A percentile compares a stretch with the other conserved stretches of the same genome.
phyloP scores from a whole-genome alignment of 305 asterid species.

The Fraxinus platypoda region DNA sequence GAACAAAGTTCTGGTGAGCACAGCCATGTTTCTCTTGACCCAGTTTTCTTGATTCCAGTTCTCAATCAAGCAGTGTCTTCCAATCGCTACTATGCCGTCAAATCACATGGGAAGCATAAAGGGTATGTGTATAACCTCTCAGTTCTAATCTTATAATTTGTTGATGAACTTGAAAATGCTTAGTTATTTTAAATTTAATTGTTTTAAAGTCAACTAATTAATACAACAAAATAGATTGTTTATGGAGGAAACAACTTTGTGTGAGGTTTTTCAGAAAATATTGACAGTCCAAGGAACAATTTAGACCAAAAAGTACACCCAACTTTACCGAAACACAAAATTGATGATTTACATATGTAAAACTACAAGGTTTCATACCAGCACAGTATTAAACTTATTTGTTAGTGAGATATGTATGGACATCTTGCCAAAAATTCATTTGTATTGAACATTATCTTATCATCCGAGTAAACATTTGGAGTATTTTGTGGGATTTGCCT shows the following conservation, averaged over 20 bases:
- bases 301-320: too few species aligned
- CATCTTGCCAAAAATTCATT: not conserved
- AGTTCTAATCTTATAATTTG: not conserved
- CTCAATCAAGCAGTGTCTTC: constrained; percentile 24
- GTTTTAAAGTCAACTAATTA: too few species aligned
- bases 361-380: not conserved
- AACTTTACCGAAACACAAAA: not conserved
- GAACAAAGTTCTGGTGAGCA: not conserved
- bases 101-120: constrained; percentile 23
- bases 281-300: not conserved
- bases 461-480: not conserved
- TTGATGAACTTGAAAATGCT: not conserved
- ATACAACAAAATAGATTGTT: too few species aligned
- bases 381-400: not conserved
- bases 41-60: constrained; percentile 24
- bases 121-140: constrained; percentile 28
- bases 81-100: constrained; percentile 29
- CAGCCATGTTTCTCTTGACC: not conserved
- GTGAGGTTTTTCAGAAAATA: not conserved
- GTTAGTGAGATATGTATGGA: not conserved
- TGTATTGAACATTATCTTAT: not conserved
- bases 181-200: too few species aligned
- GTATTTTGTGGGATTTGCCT: not conserved
- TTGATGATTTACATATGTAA: not conserved
- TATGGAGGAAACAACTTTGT: not conserved